Evolutionary conservation across 2,329 filamentous ascomycete genomes (phyloP).

Genomic region (Fusarium redolens): DNA sequence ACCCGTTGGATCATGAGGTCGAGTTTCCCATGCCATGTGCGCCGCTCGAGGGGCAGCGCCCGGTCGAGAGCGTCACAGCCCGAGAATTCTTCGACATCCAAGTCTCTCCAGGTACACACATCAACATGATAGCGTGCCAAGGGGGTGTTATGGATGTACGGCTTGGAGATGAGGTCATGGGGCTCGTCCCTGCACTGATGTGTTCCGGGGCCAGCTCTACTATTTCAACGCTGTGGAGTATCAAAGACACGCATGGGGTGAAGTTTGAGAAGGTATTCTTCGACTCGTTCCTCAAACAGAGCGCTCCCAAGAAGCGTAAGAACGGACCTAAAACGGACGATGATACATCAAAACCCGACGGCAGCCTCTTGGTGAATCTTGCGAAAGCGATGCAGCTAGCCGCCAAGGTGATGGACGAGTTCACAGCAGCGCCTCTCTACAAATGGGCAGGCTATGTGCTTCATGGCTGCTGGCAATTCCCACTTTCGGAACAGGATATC

Average conservation of each 20-base stretch:
- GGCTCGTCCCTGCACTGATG: neutral
- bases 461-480: neutral
- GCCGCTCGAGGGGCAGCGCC: neutral
- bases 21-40: neutral
- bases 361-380: neutral
- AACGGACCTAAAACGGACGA: too few species aligned
- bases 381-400: neutral
- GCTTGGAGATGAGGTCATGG: neutral
- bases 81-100: neutral
- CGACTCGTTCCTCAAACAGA: neutral
- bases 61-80: neutral
- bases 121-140: neutral
- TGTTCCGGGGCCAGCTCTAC: neutral
- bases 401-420: neutral
- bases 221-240: neutral
- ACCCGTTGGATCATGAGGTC: neutral
- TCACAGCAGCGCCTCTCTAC: neutral
- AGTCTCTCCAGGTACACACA: neutral
- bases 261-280: neutral
- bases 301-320: too few species aligned
- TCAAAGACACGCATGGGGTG: rapidly evolving
- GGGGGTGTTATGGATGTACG: neutral
- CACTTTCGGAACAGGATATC: neutral
- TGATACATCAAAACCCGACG: neutral
- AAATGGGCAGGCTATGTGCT: neutral